Conservation (phyloP, 352 stramenopile genomes). For the Phytophthora brassicae region DNA sequence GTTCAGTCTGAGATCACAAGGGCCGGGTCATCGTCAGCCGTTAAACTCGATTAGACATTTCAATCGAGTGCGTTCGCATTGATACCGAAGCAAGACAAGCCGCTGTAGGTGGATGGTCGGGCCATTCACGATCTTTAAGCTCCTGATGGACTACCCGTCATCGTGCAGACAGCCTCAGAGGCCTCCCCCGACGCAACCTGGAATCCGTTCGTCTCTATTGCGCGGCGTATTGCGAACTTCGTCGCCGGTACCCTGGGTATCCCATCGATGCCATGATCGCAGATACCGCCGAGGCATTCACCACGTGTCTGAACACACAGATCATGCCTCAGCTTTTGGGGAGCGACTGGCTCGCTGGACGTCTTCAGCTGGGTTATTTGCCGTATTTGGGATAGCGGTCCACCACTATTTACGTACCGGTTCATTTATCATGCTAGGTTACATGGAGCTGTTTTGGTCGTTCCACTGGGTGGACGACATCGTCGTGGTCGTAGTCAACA, state of each 20-base stretch:
- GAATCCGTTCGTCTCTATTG: neutral
- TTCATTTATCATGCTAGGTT: neutral
- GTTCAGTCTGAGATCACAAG: no score
- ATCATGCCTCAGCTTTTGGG: slow-evolving; percentile 9
- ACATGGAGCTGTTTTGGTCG: neutral
- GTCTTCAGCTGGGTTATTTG: neutral
- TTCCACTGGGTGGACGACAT: slow-evolving; percentile 12
- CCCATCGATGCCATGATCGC: slow-evolving; percentile 9
- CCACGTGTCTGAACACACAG: neutral
- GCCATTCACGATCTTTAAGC: slow-evolving; percentile 16
- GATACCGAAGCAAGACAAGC: slow-evolving; percentile 11
- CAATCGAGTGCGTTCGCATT: slow-evolving; percentile 12
- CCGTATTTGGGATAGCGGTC: neutral
- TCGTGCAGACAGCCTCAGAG: neutral
- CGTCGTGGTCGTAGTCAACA: slow-evolving; percentile 4
- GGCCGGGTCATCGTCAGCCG: neutral
- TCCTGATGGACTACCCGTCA: neutral
- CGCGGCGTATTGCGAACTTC: neutral
- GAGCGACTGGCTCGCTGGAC: neutral
- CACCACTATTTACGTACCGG: slow-evolving; percentile 2
- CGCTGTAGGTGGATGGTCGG: neutral
- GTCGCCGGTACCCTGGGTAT: neutral
- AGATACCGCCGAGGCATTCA: slow-evolving; percentile 13
- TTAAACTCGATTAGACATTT: neutral
- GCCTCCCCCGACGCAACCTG: neutral